Conservation (phyloP, 139 green algal species). For the Micromonas commoda region DNA sequence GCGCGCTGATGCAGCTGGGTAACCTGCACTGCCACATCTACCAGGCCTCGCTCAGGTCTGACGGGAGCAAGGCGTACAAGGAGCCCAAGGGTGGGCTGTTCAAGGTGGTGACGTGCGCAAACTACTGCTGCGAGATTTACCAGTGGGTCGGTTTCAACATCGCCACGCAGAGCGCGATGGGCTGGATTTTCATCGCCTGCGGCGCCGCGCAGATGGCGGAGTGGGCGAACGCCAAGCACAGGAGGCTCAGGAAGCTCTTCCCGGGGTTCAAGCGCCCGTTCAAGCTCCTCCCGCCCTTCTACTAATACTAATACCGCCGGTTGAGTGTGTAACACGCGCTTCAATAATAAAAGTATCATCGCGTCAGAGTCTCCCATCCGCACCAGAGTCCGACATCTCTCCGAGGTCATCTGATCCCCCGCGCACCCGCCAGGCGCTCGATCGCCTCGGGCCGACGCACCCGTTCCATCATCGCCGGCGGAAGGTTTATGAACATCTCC, state of each 20-base stretch:
- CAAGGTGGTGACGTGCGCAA: constrained; percentile 95
- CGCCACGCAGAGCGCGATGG: constrained; percentile 67
- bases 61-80: constrained; percentile 70
- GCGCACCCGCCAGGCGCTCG: background rate
- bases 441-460: background rate
- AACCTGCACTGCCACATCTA: constrained; percentile 73
- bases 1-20: constrained; percentile 44
- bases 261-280: constrained; percentile 82
- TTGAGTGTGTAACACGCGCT: too few species aligned
- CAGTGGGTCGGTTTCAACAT: constrained; percentile 86
- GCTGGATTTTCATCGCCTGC: constrained; percentile 64
- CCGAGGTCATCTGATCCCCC: background rate
- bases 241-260: constrained; percentile 82
- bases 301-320: too few species aligned
- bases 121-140: constrained; percentile 86
- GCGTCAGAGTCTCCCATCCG: too few species aligned
- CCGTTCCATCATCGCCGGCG: background rate
- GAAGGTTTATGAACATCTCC: constrained; percentile 23
- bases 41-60: constrained; percentile 66
- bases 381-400: too few species aligned
- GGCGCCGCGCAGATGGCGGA: constrained; percentile 47
- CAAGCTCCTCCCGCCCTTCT: constrained; percentile 86
- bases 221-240: constrained; percentile 91
- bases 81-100: constrained; percentile 67
- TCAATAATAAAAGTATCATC: too few species aligned